Evolutionary conservation across 306 rosid species (phyloP).

Genomic region (Erythrophleum fordii): DNA sequence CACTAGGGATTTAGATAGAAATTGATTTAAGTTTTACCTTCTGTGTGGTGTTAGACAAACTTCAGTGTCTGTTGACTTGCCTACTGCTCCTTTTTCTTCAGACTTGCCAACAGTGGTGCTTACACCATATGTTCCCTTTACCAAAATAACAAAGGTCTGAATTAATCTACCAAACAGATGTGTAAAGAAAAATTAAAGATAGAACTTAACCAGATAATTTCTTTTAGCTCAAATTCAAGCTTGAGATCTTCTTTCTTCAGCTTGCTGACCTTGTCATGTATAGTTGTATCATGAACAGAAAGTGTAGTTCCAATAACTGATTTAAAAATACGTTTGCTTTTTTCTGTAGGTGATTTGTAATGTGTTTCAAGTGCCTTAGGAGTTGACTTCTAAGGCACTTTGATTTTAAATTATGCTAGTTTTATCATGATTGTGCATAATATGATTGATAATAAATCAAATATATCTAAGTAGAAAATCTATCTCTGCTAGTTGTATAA

Average conservation of each 20-base stretch:
- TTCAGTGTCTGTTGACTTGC: constrained; percentile 37
- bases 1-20: constrained; percentile 11
- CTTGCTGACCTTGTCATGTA: constrained; percentile 10
- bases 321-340: neutral
- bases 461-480: neutral
- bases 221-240: constrained; percentile 14
- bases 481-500: neutral
- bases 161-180: constrained; percentile 19
- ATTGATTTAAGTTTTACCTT: constrained; percentile 56
- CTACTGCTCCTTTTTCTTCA: constrained; percentile 35
- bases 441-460: neutral
- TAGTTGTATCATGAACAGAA: constrained; percentile 13
- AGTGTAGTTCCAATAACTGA: neutral
- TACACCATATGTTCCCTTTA: constrained; percentile 45
- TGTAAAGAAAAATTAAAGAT: constrained; percentile 1
- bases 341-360: neutral
- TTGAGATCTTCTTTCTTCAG: constrained; percentile 4
- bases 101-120: constrained; percentile 38
- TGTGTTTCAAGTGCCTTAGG: constrained; percentile 20
- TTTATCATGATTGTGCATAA: neutral
- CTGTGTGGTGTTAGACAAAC: constrained; percentile 29
- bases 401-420: constrained; percentile 1
- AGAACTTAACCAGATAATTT: constrained; percentile 9
- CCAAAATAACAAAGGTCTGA: constrained; percentile 21
- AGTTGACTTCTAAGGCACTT: neutral